Percentiles rank a stretch among this genome's conserved stretches.
Evolutionary conservation across 2,329 filamentous ascomycete species (phyloP).

Genomic region (Paracoccidioides brasiliensis): DNA sequence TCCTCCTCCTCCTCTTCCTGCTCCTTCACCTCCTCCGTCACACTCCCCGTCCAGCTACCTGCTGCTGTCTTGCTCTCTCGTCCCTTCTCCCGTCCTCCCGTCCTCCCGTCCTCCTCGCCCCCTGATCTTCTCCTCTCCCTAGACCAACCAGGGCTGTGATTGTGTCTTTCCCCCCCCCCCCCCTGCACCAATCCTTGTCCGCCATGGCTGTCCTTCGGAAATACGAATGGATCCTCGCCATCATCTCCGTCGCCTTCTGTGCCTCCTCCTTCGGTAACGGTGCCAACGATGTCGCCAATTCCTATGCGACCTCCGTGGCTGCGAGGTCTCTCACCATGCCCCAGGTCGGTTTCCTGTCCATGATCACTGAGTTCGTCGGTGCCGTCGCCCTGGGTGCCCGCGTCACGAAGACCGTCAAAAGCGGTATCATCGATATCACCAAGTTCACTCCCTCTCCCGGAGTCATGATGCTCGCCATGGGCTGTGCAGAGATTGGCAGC

Average conservation of each 20-base stretch:
- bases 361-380: slow-evolving; percentile 39
- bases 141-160: too few species aligned
- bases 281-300: slow-evolving; percentile 42
- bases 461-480: slow-evolving; percentile 29
- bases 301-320: slow-evolving; percentile 41
- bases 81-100: too few species aligned
- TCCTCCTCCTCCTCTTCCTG: too few species aligned
- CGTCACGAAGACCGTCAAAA: slow-evolving; percentile 33
- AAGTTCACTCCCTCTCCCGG: slow-evolving; percentile 25
- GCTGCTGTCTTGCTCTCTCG: too few species aligned
- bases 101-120: too few species aligned
- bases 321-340: slow-evolving; percentile 40
- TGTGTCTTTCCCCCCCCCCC: background rate
- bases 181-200: background rate
- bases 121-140: too few species aligned
- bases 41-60: too few species aligned
- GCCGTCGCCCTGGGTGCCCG: slow-evolving; percentile 40
- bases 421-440: slow-evolving; percentile 30
- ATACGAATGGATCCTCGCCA: slow-evolving; percentile 31
- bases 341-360: slow-evolving; percentile 38
- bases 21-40: too few species aligned
- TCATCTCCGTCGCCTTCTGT: slow-evolving; percentile 27
- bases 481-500: slow-evolving; percentile 23
- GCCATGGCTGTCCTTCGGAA: slow-evolving; percentile 12
- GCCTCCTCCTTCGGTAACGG: slow-evolving; percentile 26